phyloP scores from a whole-genome alignment of 306 rosid genomes.

The Dicorynia guianensis region DNA sequence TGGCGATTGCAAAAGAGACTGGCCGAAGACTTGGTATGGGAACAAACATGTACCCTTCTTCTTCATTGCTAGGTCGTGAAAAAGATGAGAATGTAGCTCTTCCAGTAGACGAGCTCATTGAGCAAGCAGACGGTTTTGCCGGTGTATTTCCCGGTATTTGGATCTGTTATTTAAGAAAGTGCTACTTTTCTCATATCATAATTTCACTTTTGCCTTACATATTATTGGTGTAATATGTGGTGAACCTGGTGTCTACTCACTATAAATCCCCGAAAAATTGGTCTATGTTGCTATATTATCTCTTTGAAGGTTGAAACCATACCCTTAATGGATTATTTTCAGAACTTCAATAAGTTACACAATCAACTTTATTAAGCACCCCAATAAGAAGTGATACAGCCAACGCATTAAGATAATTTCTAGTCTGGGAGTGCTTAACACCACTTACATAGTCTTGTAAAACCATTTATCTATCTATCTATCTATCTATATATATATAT shows the following conservation, averaged over 20 bases:
- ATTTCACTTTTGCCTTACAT: conserved; percentile 7
- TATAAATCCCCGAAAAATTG: background rate
- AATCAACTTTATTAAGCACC: background rate
- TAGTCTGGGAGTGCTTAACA: background rate
- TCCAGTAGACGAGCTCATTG: conserved; percentile 82
- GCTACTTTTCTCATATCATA: conserved; percentile 28
- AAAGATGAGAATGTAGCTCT: conserved; percentile 76
- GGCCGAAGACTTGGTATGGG: conserved; percentile 96
- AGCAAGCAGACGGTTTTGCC: conserved; percentile 91
- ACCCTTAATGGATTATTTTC: background rate
- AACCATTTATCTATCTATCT: too few species aligned
- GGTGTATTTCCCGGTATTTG: conserved; percentile 85
- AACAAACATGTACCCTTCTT: conserved; percentile 92
- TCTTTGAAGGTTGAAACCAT: background rate
- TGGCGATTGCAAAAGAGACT: conserved; percentile 92
- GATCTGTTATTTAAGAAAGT: conserved; percentile 27
- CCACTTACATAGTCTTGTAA: conserved; percentile 1
- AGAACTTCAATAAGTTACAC: background rate
- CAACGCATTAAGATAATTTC: conserved; percentile 8
- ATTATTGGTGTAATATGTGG: background rate
- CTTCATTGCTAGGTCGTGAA: conserved; percentile 72
- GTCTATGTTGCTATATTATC: background rate
- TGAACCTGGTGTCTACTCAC: conserved; percentile 3
- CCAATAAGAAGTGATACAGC: conserved; percentile 12
- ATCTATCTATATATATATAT: too few species aligned